Base-by-base conservation (phyloP, 768 basidiomycete genomes). In the Lactifluus piperatus region DNA sequence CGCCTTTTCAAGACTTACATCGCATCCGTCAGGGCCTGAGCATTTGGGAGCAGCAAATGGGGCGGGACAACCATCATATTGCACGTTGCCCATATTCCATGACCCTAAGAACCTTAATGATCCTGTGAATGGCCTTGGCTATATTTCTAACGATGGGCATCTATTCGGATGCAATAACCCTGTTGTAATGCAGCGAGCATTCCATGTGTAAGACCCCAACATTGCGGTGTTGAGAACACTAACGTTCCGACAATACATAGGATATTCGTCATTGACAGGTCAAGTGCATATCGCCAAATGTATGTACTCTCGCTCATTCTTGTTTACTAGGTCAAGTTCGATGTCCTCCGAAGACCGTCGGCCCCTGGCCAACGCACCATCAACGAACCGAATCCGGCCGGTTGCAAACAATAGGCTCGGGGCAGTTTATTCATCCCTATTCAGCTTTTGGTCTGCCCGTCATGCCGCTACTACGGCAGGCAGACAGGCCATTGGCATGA, bases 121-220 rank as follows among this genome's bases (percentile, higher is more conserved):
- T 6, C 62, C 68, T 0, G 63, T 68, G 6, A 62, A 64, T 2
- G 74, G 72, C 1, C 24, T 71, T 2, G 77, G 81, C 5, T 78
- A 84, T 62, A 61, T 81, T 27, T 84, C 82, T 1, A 71, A 71
- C 27, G 82, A 84, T 51, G 84, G 84, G 0, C 83, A 84, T 65
- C 64, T 72, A 10, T 84, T 81, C 54, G 29, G 66, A 2, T 84
- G 84, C 69, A 72, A 73, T 53, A 81, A 85, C 61, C 83, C 83
- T 1, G 74, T 72, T 0, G 71, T 78, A 8, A 69, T 79, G 69
- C 77, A 76, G 20, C 81, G 79, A 64, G 75, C 81, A 0, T 83
- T 78, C 69, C 82, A 85, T 66, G 80, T 85, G 81, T 83, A 67
- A 59, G 80, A 1, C 73, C 2, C 1, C 27, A 18, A 5, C 10